phyloP scores from a whole-genome alignment of 2,329 filamentous ascomycete genomes.

The Pestalotiopsis sp. region DNA sequence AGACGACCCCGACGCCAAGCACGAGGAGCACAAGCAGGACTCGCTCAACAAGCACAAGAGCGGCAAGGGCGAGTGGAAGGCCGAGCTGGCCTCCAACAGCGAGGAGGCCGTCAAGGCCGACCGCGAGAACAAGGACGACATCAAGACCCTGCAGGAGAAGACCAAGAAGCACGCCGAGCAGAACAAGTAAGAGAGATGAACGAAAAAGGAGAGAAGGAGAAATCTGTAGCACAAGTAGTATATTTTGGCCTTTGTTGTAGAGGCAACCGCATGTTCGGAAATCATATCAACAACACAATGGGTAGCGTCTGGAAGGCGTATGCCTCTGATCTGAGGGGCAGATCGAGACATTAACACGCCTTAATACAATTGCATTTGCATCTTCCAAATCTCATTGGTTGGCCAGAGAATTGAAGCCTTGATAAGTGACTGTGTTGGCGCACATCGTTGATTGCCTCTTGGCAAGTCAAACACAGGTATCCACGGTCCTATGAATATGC shows the following conservation, averaged over 20 bases:
- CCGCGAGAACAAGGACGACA: slow-evolving; percentile 45
- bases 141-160: slow-evolving; percentile 55
- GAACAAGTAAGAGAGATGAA: slow-evolving; percentile 37
- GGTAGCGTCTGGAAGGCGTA: not conserved
- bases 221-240: not conserved
- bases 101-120: slow-evolving; percentile 77
- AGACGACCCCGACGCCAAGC: not conserved
- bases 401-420: not conserved
- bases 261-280: not conserved
- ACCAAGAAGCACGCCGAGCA: slow-evolving; percentile 56
- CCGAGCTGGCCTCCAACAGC: slow-evolving; percentile 74
- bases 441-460: too few species aligned
- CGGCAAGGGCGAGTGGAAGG: slow-evolving; percentile 74
- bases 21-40: slow-evolving; percentile 60
- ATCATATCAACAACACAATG: not conserved
- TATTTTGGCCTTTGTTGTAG: not conserved
- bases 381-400: not conserved
- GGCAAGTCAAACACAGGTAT: too few species aligned
- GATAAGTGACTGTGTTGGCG: not conserved
- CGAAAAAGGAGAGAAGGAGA: slow-evolving; percentile 26
- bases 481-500: too few species aligned
- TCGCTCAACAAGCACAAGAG: slow-evolving; percentile 65
- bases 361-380: not conserved
- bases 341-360: not conserved
- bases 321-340: not conserved